Evolutionary conservation across 768 basidiomycete species (phyloP).

Genomic region (Leccinellum albellum): DNA sequence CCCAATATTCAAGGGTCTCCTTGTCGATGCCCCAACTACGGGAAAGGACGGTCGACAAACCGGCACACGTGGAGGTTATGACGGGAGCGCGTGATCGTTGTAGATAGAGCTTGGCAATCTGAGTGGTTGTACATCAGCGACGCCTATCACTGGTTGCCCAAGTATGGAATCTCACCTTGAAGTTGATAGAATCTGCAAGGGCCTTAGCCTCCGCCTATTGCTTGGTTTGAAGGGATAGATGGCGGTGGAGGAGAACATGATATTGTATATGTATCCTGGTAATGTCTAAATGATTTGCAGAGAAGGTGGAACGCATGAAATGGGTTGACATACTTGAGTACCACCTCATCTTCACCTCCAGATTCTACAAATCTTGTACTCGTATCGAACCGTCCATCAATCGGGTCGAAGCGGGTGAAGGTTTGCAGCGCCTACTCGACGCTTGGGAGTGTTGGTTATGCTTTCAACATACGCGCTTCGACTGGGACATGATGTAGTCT

Average conservation of each 20-base stretch:
- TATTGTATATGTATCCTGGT: slow-evolving; percentile 89
- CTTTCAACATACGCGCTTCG: slow-evolving; percentile 87
- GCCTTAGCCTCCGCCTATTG: slow-evolving; percentile 99
- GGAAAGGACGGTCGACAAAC: slow-evolving; percentile 83
- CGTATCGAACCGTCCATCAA: slow-evolving; percentile 95
- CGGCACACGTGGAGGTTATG: slow-evolving; percentile 81
- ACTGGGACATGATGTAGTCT: slow-evolving; percentile 70
- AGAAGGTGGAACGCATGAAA: not conserved
- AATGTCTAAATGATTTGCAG: slow-evolving; percentile 59
- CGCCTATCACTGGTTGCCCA: not conserved
- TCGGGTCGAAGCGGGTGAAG: slow-evolving; percentile 69
- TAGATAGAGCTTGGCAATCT: slow-evolving; percentile 92
- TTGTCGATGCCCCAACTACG: slow-evolving; percentile 92
- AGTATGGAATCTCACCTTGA: slow-evolving; percentile 58
- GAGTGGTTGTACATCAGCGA: not conserved
- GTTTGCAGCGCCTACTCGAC: slow-evolving; percentile 34
- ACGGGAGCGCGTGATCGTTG: slow-evolving; percentile 76
- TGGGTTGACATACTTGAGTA: slow-evolving; percentile 66
- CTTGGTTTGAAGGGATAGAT: slow-evolving; percentile 90
- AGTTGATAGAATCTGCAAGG: slow-evolving; percentile 85
- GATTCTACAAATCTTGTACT: slow-evolving; percentile 99
- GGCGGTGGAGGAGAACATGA: slow-evolving; percentile 86
- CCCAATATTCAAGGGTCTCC: slow-evolving; percentile 96
- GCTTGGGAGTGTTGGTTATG: slow-evolving; percentile 70
- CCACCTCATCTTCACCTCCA: slow-evolving; percentile 86